Percentiles rank a stretch among this genome's conserved stretches.
Evolutionary conservation across 768 basidiomycete genomes (phyloP).

Genomic region (Amanita exitialis): DNA sequence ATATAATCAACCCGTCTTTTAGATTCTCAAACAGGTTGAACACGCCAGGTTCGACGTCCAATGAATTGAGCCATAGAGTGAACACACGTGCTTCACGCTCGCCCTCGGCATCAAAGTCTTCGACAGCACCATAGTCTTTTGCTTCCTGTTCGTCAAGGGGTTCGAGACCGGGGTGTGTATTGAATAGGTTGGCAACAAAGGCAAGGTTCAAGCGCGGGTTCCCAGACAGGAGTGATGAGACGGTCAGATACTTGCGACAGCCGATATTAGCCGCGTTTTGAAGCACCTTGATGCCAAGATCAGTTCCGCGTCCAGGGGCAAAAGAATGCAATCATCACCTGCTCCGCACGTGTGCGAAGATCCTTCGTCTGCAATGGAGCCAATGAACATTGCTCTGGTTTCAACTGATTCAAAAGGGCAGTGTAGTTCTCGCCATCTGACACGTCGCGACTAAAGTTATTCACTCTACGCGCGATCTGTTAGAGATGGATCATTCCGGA

Average conservation of each 20-base stretch:
- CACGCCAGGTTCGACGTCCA: constrained; percentile 93
- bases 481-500: neutral
- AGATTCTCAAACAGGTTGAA: constrained; percentile 96
- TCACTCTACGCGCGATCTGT: constrained; percentile 51
- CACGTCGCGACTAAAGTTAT: constrained; percentile 98
- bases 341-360: constrained; percentile 76
- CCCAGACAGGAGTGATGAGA: constrained; percentile 82
- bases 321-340: constrained; percentile 25
- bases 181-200: constrained; percentile 98
- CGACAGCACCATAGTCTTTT: constrained; percentile 80
- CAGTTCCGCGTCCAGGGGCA: neutral
- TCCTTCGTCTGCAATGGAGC: constrained; percentile 84
- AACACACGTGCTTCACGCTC: constrained; percentile 98
- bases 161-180: constrained; percentile 90
- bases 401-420: constrained; percentile 88
- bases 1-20: constrained; percentile 82
- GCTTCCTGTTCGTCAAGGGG: constrained; percentile 92
- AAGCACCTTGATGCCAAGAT: constrained; percentile 42
- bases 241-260: constrained; percentile 93
- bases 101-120: constrained; percentile 98
- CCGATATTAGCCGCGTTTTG: constrained; percentile 91
- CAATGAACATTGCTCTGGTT: constrained; percentile 88
- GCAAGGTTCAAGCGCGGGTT: constrained; percentile 97
- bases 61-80: constrained; percentile 95
- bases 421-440: constrained; percentile 97